Base-by-base conservation (phyloP, 164 flowering plant species). In the Nymphaea colorata region DNA sequence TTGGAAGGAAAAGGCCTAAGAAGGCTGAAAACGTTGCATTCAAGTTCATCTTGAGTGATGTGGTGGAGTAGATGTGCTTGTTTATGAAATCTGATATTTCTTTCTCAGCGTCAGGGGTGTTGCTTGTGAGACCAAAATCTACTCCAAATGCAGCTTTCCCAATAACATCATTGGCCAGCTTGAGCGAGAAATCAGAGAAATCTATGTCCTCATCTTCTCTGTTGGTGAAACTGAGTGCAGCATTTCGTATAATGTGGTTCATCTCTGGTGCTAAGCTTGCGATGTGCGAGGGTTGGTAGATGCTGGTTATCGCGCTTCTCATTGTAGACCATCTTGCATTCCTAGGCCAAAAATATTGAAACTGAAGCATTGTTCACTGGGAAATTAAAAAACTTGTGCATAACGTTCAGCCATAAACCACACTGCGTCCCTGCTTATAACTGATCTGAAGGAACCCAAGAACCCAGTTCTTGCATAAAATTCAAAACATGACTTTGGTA, bases 61-160 rank as follows among this genome's bases (percentile, higher is more conserved):
- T 88, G 17, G 99, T 92, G 66, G 99, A 86, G 80, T 90, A 88
- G 18, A 95, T 78, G 63, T 95, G 99, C 59, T 90, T 83, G 59
- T 85, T 87, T 61, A 95, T 82, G 84, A 95, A 92, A 43, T 83
- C 87, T 6, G 85, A 72, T 8, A 83, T 86, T 71, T 83, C 85
- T 17, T 77, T 73, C 42, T 75, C 72, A 61, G 17, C 67, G 62
- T 66, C 12, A 10, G 15, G 16, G 17, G 18, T 64, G 65, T 17
- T 17, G 64, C 64, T 41, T 61, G 64, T 61, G 64, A 95, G 91
- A 70, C 96, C 90, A 70, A 95, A 95, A 69, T 88, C 79, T 17
- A 87, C 87, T 0, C 98, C 98, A 67, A 95, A 95, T 42, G 98
- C 98, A 0, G 99, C 92, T 69, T 82, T 80, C 10, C 99, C 96